Percentiles rank a stretch among this genome's conserved stretches.
Conservation (phyloP, 2,329 filamentous ascomycete genomes). For the Fusarium sp. region DNA sequence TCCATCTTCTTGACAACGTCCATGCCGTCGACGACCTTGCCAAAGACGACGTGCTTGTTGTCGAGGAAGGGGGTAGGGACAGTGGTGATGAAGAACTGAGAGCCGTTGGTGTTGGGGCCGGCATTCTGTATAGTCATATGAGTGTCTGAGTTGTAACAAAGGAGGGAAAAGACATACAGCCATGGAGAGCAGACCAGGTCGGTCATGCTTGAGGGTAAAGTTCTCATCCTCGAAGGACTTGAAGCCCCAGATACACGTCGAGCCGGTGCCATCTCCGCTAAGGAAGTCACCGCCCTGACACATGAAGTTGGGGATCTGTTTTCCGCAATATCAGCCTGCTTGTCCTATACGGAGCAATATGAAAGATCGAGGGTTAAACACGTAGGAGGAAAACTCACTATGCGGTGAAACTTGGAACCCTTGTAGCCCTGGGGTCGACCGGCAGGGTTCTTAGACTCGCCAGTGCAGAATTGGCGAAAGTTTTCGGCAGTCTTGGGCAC, state of each 20-base stretch:
- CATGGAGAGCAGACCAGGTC: constrained; percentile 89
- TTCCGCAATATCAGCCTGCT: constrained; percentile 10
- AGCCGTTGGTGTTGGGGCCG: constrained; percentile 92
- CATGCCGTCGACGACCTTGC: constrained; percentile 88
- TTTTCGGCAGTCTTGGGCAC: constrained; percentile 94
- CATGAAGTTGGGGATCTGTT: constrained; percentile 94
- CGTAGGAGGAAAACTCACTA: constrained; percentile 68
- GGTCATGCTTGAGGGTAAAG: constrained; percentile 82
- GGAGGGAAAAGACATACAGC: constrained; percentile 71
- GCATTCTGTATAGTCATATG: constrained; percentile 72
- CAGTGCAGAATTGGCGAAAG: constrained; percentile 96
- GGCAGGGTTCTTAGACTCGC: constrained; percentile 83
- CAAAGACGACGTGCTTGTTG: constrained; percentile 95
- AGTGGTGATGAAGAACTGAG: constrained; percentile 97
- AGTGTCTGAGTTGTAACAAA: neutral
- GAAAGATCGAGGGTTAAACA: neutral
- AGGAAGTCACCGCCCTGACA: constrained; percentile 97
- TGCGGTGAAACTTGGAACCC: constrained; percentile 91
- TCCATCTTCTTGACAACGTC: constrained; percentile 94
- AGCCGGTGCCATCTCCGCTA: constrained; percentile 92
- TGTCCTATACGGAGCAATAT: neutral
- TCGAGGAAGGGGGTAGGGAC: constrained; percentile 89
- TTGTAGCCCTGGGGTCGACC: constrained; percentile 94
- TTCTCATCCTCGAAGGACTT: constrained; percentile 92
- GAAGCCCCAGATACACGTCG: constrained; percentile 86